These are phyloP conservation scores for Atkinsonella texensis DNA, from an alignment of 2,329 filamentous ascomycete genomes.

Conservation along the genomic window DNA sequence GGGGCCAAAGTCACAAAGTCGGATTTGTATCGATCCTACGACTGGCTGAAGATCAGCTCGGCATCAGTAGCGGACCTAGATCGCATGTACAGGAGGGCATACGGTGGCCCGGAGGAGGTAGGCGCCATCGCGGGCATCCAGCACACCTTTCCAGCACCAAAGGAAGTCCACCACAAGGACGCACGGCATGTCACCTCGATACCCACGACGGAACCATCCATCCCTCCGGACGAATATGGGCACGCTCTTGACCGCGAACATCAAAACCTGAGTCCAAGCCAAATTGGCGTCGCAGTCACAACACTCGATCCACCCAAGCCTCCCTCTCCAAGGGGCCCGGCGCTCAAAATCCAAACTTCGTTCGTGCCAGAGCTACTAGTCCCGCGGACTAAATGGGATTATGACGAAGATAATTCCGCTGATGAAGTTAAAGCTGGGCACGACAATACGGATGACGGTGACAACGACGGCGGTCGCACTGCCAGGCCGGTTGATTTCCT, in stretches of 20 bases:
- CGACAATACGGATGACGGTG: conserved; percentile 13
- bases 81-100: conserved; percentile 42
- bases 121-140: conserved; percentile 34
- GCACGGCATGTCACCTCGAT: neutral
- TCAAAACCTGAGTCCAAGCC: conserved; percentile 7
- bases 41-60: conserved; percentile 41
- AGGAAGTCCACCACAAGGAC: neutral
- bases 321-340: conserved; percentile 16
- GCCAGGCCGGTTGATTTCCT: conserved; percentile 22
- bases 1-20: conserved; percentile 36
- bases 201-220: conserved; percentile 10
- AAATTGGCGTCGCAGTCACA: conserved; percentile 15
- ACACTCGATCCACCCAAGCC: conserved; percentile 13
- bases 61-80: conserved; percentile 41
- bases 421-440: neutral
- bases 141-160: conserved; percentile 1
- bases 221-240: conserved; percentile 7
- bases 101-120: conserved; percentile 34
- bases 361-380: conserved; percentile 17
- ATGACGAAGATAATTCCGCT: neutral
- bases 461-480: conserved; percentile 26
- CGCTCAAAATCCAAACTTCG: conserved; percentile 32
- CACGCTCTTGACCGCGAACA: conserved; percentile 13
- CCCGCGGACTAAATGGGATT: conserved; percentile 1
- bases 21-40: conserved; percentile 42